Conservation (phyloP, 2,329 filamentous ascomycete species). For the Macrophomina tecta region DNA sequence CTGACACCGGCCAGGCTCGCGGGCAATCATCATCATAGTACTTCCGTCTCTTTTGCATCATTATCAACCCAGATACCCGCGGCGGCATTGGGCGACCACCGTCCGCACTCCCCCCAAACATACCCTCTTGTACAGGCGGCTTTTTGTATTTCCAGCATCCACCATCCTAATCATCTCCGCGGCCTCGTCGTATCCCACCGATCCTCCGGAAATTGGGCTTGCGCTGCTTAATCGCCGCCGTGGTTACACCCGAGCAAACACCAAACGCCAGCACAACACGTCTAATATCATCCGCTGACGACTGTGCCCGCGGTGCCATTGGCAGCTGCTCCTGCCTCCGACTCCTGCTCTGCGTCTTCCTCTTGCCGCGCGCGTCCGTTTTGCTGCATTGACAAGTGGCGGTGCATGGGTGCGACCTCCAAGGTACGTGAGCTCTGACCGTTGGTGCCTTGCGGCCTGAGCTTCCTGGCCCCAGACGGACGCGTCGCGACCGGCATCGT, state of each 20-base stretch:
- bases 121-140: slow-evolving; percentile 9
- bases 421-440: slow-evolving; percentile 16
- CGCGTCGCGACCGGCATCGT: background rate
- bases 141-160: slow-evolving; percentile 10
- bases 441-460: background rate
- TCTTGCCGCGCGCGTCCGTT: background rate
- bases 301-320: slow-evolving; percentile 7
- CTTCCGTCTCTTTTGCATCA: slow-evolving; percentile 16
- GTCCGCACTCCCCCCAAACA: background rate
- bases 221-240: slow-evolving; percentile 10
- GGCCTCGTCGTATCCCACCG: background rate
- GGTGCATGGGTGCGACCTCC: background rate
- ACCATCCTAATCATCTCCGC: slow-evolving; percentile 2
- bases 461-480: background rate
- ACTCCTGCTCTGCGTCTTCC: background rate
- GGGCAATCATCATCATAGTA: slow-evolving; percentile 3
- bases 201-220: background rate
- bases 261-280: background rate
- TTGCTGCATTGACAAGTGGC: background rate
- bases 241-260: slow-evolving; percentile 23
- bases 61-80: slow-evolving; percentile 12
- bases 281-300: slow-evolving; percentile 7
- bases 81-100: background rate
- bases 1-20: slow-evolving; percentile 11
- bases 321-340: background rate